Evolutionary conservation across 1,139 yeast species (phyloP), one percentile per base, ranked within the genome.

Genomic region (Yamadazyma blattariae): DNA sequence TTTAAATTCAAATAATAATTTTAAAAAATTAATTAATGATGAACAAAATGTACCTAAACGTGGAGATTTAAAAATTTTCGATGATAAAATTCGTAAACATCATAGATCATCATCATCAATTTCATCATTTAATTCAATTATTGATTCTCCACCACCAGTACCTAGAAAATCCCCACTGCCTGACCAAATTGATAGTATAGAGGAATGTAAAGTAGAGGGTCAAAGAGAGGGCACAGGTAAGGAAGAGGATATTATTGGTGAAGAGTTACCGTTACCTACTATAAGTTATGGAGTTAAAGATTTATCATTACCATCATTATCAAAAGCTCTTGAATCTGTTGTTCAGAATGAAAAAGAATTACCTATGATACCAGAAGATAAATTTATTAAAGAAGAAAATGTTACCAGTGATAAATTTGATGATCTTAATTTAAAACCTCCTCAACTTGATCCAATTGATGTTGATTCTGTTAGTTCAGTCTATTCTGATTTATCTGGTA

Each of bases 1-100:
- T 21, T 23, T 23, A 12, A 23, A 17, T 17, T 4, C 5, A 5
- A 12, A 9, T 5, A 13, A 13, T 27, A 11, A n/a, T 5, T 11
- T n/a, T 7, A 15, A 16, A 15, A 35, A 32, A 19, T 17, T 27
- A 11, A 20, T 35, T 3, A 25, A 27, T 15, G 38, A 35, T 45
- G 62, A 62, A 38, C 42, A 36, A 2, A 63, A 56, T 27, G 67
- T 64, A 1, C 71, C 71, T 3, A 66, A 67, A 1, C 48, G 71
- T 36, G 68, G 69, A 1, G 72, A 66, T 42, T 47, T 63, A 11
- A 50, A 42, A 18, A 38, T 57, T 8, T 39, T 54, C 10, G 47
- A 46, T 15, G 51, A 47, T 5, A 52, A 47, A 29, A 47, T 57
- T 20, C 45, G 55, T 27, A 57, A 52, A 37, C 57, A 56, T 34